These are phyloP conservation scores for Macrophomina pseudophaseolina DNA, from an alignment of 2,329 filamentous ascomycete species.

Conservation along the genomic window DNA sequence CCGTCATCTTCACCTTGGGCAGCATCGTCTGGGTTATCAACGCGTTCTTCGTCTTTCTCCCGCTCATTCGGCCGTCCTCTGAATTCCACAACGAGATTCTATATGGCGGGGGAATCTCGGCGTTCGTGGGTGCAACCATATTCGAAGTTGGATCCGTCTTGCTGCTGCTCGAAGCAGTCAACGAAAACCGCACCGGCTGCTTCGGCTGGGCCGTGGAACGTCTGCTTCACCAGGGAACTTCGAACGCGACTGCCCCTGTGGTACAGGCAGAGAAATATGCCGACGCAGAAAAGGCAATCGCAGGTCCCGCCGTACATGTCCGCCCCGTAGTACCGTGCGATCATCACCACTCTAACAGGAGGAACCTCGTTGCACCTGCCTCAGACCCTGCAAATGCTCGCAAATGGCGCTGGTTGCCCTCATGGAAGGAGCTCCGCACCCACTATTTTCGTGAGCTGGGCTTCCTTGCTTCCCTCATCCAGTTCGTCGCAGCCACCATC, in stretches of 20 bases:
- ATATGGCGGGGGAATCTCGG: conserved; percentile 65
- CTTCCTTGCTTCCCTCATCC: conserved; percentile 64
- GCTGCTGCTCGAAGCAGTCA: conserved; percentile 71
- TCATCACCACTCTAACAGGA: conserved; percentile 45
- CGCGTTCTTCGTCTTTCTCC: conserved; percentile 68
- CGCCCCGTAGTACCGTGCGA: conserved; percentile 32
- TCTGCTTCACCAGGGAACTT: conserved; percentile 34
- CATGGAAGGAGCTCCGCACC: conserved; percentile 59
- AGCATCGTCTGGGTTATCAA: conserved; percentile 56
- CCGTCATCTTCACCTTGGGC: conserved; percentile 59
- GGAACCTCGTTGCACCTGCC: conserved; percentile 37
- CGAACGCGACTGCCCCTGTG: conserved; percentile 19
- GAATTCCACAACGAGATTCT: conserved; percentile 61
- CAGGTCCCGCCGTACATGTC: conserved; percentile 16
- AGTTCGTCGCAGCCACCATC: conserved; percentile 64
- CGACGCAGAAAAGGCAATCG: conserved; percentile 27
- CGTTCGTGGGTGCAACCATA: conserved; percentile 70
- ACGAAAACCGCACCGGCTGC: conserved; percentile 67
- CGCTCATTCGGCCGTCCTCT: conserved; percentile 57
- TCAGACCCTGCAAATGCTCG: neutral
- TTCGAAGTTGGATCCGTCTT: conserved; percentile 69
- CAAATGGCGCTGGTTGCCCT: conserved; percentile 66
- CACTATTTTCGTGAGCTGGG: conserved; percentile 68
- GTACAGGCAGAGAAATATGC: conserved; percentile 29
- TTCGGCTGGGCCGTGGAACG: conserved; percentile 71